A percentile compares a stretch with the other conserved stretches of the same genome.
Evolutionary conservation across 129 eudicot species (phyloP).

Genomic region (Oenanthe sinensis): DNA sequence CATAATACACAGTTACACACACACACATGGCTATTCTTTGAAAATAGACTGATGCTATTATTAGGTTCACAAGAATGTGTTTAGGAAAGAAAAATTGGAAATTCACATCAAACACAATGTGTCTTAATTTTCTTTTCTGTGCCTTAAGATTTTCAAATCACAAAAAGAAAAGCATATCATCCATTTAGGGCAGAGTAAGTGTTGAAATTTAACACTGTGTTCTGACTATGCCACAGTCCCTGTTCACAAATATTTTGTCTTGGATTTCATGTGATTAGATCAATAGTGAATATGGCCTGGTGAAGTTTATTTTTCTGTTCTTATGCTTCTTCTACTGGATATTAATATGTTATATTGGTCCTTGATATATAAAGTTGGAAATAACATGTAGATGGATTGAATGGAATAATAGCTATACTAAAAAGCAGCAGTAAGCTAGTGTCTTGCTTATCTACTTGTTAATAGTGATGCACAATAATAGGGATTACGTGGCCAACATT

Average conservation of each 20-base stretch:
- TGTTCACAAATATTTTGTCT: not conserved
- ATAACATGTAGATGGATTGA: not conserved
- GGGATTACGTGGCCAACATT: not conserved
- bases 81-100: not conserved
- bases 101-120: not conserved
- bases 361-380: no score
- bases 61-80: not conserved
- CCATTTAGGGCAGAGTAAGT: not conserved
- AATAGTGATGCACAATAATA: not conserved
- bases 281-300: not conserved
- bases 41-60: not conserved
- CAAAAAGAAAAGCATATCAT: not conserved
- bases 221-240: not conserved
- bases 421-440: not conserved
- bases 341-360: not conserved
- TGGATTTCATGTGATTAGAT: not conserved
- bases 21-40: not conserved
- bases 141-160: not conserved
- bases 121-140: not conserved
- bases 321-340: not conserved
- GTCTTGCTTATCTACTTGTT: not conserved
- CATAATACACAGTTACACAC: not conserved
- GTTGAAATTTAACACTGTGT: not conserved
- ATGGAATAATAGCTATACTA: not conserved
- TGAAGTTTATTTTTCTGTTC: not conserved